These are phyloP conservation scores for Styphnolobium japonicum DNA, from an alignment of 306 rosid genomes.

Conservation along the genomic window DNA sequence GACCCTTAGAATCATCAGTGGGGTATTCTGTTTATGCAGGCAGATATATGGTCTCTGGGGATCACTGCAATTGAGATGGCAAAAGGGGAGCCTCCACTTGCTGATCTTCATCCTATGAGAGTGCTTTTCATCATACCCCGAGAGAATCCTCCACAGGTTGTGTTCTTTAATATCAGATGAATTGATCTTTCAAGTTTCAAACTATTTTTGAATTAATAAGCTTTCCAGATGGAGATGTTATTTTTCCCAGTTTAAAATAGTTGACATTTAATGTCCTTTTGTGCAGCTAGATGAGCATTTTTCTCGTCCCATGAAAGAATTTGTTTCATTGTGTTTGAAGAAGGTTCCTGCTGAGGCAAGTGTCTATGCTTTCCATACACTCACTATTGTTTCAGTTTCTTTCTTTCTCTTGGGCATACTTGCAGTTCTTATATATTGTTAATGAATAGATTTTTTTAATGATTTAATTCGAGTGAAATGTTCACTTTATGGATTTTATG, in stretches of 20 bases:
- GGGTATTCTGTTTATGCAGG: constrained; percentile 60
- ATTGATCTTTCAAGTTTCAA: constrained; percentile 8
- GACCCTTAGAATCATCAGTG: constrained; percentile 27
- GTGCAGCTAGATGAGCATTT: constrained; percentile 97
- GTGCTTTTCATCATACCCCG: constrained; percentile 98
- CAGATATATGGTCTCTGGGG: constrained; percentile 99
- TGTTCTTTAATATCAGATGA: background rate
- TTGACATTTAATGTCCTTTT: constrained; percentile 30
- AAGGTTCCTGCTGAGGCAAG: constrained; percentile 95
- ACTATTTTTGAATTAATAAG: constrained; percentile 1
- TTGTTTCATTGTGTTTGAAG: constrained; percentile 88
- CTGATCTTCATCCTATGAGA: constrained; percentile 99
- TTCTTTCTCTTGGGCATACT: constrained; percentile 6
- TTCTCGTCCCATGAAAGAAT: constrained; percentile 94
- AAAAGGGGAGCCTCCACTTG: constrained; percentile 98
- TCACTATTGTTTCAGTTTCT: constrained; percentile 19
- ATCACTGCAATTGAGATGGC: constrained; percentile 99
- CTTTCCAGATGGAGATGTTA: constrained; percentile 14
- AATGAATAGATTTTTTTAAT: constrained; percentile 17
- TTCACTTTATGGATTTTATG: background rate
- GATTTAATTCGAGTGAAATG: background rate
- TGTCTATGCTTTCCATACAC: background rate
- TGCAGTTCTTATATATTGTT: background rate
- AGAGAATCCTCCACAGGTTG: constrained; percentile 98
- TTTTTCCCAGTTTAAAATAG: constrained; percentile 6